phyloP scores from a whole-genome alignment of 2,329 filamentous ascomycete genomes.

The Beauveria rudraprayagi region DNA sequence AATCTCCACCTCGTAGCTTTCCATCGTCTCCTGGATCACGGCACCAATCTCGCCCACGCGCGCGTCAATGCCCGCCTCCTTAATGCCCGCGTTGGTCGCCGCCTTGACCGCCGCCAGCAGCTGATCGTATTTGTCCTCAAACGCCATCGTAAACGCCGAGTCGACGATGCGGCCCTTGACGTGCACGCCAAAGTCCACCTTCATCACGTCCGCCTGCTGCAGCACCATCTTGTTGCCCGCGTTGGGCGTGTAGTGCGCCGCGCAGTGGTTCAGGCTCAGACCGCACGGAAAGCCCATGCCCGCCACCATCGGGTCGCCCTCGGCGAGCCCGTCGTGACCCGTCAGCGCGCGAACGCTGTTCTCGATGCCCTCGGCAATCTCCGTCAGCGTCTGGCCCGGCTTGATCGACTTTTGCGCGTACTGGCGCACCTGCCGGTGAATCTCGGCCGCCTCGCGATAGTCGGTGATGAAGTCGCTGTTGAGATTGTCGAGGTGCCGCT shows the following conservation, averaged over 20 bases:
- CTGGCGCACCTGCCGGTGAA: constrained; percentile 80
- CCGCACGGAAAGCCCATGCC: constrained; percentile 86
- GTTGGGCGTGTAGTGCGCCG: constrained; percentile 82
- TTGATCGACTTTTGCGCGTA: constrained; percentile 75
- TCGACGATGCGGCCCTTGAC: constrained; percentile 75
- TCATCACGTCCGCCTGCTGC: constrained; percentile 67
- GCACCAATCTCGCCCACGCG: constrained; percentile 79
- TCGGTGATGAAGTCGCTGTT: constrained; percentile 73
- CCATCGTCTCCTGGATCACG: constrained; percentile 84
- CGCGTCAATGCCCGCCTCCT: constrained; percentile 83
- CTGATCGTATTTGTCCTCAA: constrained; percentile 67
- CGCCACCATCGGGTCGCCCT: constrained; percentile 69
- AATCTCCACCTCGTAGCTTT: constrained; percentile 83
- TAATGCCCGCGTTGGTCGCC: constrained; percentile 75
- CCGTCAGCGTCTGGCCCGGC: constrained; percentile 70
- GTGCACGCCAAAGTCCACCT: constrained; percentile 76
- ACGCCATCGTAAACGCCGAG: constrained; percentile 71
- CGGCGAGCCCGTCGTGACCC: constrained; percentile 66
- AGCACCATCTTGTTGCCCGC: constrained; percentile 74
- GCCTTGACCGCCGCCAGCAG: constrained; percentile 65
- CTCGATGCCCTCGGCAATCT: constrained; percentile 84
- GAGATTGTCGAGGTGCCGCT: constrained; percentile 72
- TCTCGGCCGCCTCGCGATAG: constrained; percentile 77
- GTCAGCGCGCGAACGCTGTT: constrained; percentile 69
- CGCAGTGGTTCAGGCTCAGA: constrained; percentile 75